Percentiles rank a stretch among this genome's conserved stretches.
These are phyloP conservation scores for Rhodotorula kratochvilovae DNA, from an alignment of 768 basidiomycete species.

Conservation along the genomic window DNA sequence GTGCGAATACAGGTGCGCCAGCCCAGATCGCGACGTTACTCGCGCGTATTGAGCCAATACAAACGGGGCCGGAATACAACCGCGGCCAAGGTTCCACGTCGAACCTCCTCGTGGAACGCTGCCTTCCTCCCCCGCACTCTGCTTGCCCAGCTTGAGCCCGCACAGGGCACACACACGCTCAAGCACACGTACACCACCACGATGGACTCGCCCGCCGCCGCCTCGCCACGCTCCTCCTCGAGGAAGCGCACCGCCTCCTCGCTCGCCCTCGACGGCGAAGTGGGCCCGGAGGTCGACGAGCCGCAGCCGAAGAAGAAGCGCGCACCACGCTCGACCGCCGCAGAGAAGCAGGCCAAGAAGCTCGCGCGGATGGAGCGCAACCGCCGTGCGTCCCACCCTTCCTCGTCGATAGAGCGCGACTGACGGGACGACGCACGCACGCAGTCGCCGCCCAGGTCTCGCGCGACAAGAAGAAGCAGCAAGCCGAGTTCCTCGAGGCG, in stretches of 20 bases:
- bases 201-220: not conserved
- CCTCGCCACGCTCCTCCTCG: not conserved
- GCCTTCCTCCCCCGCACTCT: not conserved
- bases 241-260: constrained; percentile 2
- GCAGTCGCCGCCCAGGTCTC: constrained; percentile 38
- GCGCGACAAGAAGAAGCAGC: constrained; percentile 32
- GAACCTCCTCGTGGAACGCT: not conserved
- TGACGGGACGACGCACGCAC: not conserved
- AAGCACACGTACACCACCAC: not conserved
- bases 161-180: not conserved
- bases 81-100: not conserved
- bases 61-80: too few species aligned
- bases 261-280: not conserved
- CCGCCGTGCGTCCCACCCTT: constrained; percentile 12
- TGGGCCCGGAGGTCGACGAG: not conserved
- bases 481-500: constrained; percentile 24
- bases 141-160: not conserved
- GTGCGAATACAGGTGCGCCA: too few species aligned
- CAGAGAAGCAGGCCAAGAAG: constrained; percentile 30
- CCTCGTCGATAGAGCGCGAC: too few species aligned
- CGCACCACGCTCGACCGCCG: constrained; percentile 3
- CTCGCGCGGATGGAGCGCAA: constrained; percentile 34
- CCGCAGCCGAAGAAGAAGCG: constrained; percentile 4
- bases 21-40: too few species aligned
- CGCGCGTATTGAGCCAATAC: too few species aligned